Evolutionary conservation across 805 yeast genomes (phyloP).

Genomic region (Dipodascus albidus): DNA sequence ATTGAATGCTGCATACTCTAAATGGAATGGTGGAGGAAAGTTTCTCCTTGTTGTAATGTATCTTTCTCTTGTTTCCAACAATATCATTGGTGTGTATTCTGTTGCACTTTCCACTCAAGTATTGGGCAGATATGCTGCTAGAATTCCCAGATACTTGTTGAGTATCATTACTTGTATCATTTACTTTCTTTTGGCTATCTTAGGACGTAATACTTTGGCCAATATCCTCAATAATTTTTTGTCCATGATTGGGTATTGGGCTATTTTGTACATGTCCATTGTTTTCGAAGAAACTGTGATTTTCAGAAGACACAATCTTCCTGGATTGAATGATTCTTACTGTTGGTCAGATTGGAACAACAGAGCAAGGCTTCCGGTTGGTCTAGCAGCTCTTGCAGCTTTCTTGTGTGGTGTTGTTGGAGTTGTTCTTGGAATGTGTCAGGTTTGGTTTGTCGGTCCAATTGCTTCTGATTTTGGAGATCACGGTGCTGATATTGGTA

Average conservation of each 20-base stretch:
- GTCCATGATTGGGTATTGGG: conserved; percentile 91
- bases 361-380: conserved; percentile 45
- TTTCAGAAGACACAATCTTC: conserved; percentile 43
- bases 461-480: conserved; percentile 55
- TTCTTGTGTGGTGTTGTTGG: conserved; percentile 68
- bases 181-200: conserved; percentile 60
- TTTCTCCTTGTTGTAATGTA: conserved; percentile 59
- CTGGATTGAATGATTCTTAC: conserved; percentile 37
- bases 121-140: conserved; percentile 34
- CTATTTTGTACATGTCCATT: conserved; percentile 65
- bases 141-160: conserved; percentile 71
- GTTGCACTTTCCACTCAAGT: conserved; percentile 73
- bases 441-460: conserved; percentile 73
- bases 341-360: conserved; percentile 72
- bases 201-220: conserved; percentile 62
- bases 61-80: conserved; percentile 69
- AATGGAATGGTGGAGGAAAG: conserved; percentile 72
- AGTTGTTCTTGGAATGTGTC: conserved; percentile 81
- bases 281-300: conserved; percentile 61
- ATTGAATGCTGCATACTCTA: conserved; percentile 46
- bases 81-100: conserved; percentile 69
- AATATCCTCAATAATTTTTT: conserved; percentile 67
- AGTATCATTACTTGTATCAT: conserved; percentile 50
- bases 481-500: conserved; percentile 69
- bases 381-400: conserved; percentile 57